These are phyloP conservation scores for Albizia julibrissin DNA, from an alignment of 306 rosid genomes.

Conservation along the genomic window DNA sequence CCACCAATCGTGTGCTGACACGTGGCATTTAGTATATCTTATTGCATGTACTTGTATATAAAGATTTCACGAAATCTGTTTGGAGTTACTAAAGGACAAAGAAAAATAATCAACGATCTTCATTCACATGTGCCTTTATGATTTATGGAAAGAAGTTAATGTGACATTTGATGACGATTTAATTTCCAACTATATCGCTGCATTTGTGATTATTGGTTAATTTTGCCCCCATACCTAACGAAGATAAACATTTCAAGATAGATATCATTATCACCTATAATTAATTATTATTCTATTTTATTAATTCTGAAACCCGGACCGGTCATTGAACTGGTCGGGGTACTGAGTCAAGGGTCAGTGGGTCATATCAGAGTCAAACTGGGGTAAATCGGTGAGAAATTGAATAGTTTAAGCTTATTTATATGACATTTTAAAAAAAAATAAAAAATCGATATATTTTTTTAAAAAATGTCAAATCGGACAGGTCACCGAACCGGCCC, in stretches of 20 bases:
- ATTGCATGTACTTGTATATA: slow-evolving; percentile 18
- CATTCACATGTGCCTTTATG: slow-evolving; percentile 26
- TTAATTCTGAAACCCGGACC: too few species aligned
- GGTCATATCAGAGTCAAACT: too few species aligned
- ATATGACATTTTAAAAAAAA: too few species aligned
- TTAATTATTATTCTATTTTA: neutral
- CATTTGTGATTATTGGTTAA: slow-evolving; percentile 6
- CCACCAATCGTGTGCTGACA: neutral
- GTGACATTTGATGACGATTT: slow-evolving; percentile 15
- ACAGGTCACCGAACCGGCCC: too few species aligned
- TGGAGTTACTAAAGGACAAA: slow-evolving; percentile 11
- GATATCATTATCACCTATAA: neutral
- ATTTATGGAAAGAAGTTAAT: slow-evolving; percentile 18
- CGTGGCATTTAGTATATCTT: neutral
- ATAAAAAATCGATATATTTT: too few species aligned
- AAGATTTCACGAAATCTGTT: neutral
- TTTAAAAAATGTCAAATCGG: too few species aligned
- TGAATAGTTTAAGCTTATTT: too few species aligned
- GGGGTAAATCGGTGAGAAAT: too few species aligned
- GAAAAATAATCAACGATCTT: neutral
- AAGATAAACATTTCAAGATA: neutral
- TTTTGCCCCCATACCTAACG: neutral
- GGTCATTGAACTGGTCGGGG: too few species aligned
- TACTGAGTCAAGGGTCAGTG: too few species aligned
- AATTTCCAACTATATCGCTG: slow-evolving; percentile 17